Evolutionary conservation across 2,329 filamentous ascomycete genomes (phyloP).

Genomic region (Xylaria sp.): DNA sequence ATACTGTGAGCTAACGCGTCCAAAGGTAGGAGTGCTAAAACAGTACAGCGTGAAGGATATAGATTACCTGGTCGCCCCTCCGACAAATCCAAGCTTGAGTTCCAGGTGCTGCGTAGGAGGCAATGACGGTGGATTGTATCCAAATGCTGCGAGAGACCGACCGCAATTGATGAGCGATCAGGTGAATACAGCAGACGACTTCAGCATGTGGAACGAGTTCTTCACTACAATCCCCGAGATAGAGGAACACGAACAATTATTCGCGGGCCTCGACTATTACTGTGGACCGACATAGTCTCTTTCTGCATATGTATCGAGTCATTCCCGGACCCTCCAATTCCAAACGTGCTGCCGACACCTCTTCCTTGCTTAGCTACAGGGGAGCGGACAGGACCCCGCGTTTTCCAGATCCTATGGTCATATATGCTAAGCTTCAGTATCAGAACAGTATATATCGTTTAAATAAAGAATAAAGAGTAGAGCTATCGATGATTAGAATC

Average conservation of each 20-base stretch:
- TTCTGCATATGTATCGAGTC: not conserved
- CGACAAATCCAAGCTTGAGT: not conserved
- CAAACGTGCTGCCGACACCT: not conserved
- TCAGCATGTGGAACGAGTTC: constrained; percentile 39
- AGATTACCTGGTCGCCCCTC: constrained; percentile 21
- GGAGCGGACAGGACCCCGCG: too few relatives aligned
- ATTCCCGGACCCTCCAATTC: not conserved
- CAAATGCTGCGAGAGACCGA: not conserved
- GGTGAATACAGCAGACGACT: constrained; percentile 22
- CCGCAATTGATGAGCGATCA: constrained; percentile 14
- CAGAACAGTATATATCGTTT: too few relatives aligned
- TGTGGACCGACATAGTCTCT: constrained; percentile 33
- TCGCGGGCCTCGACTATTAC: constrained; percentile 41
- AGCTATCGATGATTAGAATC: constrained; percentile 31
- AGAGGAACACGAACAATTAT: constrained; percentile 42
- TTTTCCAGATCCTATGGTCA: too few relatives aligned
- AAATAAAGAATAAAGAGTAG: constrained; percentile 32
- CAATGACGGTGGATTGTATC: not conserved
- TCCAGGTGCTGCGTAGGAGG: not conserved
- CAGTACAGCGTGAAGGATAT: constrained; percentile 36
- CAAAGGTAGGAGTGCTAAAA: constrained; percentile 34
- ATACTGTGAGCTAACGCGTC: constrained; percentile 14
- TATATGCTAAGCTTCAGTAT: too few relatives aligned
- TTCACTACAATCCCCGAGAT: constrained; percentile 29
- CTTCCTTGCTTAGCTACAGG: too few relatives aligned